Evolutionary conservation across 2,329 filamentous ascomycete species (phyloP).

Genomic region (Exophiala sideris): DNA sequence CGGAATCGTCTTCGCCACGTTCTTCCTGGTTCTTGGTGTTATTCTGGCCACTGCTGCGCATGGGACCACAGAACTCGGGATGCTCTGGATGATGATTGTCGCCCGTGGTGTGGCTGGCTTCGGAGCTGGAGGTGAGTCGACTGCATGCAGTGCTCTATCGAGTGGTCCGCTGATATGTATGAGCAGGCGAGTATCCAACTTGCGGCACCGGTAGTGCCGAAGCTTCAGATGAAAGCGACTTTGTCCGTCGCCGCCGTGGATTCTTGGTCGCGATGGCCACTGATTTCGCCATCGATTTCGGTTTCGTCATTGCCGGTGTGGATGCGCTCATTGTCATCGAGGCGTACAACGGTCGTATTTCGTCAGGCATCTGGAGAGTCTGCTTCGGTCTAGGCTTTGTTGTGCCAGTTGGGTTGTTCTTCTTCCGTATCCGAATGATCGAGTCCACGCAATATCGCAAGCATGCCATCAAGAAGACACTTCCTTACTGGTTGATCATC

Average conservation of each 20-base stretch:
- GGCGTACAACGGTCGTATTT: constrained; percentile 59
- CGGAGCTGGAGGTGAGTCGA: constrained; percentile 40
- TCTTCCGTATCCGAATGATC: constrained; percentile 67
- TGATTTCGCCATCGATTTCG: constrained; percentile 80
- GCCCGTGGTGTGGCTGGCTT: constrained; percentile 69
- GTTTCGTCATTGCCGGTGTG: constrained; percentile 77
- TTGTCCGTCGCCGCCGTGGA: constrained; percentile 79
- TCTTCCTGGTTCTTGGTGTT: constrained; percentile 48
- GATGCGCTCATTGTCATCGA: constrained; percentile 65
- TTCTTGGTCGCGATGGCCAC: constrained; percentile 78
- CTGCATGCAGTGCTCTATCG: too few relatives aligned
- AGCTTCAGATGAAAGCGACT: constrained; percentile 74
- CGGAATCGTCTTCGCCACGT: constrained; percentile 47
- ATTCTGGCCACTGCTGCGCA: constrained; percentile 46
- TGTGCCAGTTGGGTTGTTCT: constrained; percentile 69
- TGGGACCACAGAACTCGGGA: constrained; percentile 38
- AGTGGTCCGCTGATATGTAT: too few relatives aligned
- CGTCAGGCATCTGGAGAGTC: constrained; percentile 75
- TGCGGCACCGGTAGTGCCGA: constrained; percentile 82
- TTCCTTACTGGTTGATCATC: constrained; percentile 50
- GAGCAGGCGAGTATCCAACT: constrained; percentile 38
- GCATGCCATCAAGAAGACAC: constrained; percentile 63
- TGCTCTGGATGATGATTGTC: constrained; percentile 60
- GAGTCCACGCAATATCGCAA: constrained; percentile 75
- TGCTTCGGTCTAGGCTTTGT: constrained; percentile 75